Evolutionary conservation across 148 eudicot genomes (phyloP).

Genomic region (Chenopodium album): DNA sequence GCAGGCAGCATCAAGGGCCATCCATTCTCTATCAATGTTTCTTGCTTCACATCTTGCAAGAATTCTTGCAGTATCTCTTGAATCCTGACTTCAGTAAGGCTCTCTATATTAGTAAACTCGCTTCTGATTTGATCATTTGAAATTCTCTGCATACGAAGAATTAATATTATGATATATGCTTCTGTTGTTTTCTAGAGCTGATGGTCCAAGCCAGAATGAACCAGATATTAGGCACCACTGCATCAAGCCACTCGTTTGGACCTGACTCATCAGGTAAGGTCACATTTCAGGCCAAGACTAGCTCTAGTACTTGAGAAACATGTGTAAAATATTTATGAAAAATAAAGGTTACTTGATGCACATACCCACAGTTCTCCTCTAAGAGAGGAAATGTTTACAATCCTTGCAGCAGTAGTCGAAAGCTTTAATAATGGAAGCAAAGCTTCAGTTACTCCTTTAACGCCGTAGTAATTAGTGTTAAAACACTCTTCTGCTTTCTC

Average conservation of each 20-base stretch:
- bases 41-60: slow-evolving; percentile 24
- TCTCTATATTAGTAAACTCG: slow-evolving; percentile 20
- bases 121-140: slow-evolving; percentile 19
- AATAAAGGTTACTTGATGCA: not conserved
- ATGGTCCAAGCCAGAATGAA: not conserved
- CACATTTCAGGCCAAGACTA: not conserved
- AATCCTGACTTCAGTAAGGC: slow-evolving; percentile 21
- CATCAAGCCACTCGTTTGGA: too few species aligned
- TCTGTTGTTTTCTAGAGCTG: not conserved
- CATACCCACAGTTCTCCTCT: slow-evolving; percentile 30
- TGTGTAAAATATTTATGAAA: too few species aligned
- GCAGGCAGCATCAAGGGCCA: slow-evolving; percentile 34
- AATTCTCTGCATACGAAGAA: slow-evolving; percentile 23
- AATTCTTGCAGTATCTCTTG: slow-evolving; percentile 20
- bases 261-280: not conserved
- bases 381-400: slow-evolving; percentile 29
- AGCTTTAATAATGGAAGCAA: slow-evolving; percentile 32
- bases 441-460: slow-evolving; percentile 24
- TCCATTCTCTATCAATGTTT: slow-evolving; percentile 18
- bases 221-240: too few species aligned
- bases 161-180: not conserved
- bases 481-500: slow-evolving; percentile 29
- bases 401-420: slow-evolving; percentile 20
- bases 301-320: not conserved
- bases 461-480: slow-evolving; percentile 29